Conservation (phyloP, 1,139 yeast species). For the Suhomyces yuchorum region DNA sequence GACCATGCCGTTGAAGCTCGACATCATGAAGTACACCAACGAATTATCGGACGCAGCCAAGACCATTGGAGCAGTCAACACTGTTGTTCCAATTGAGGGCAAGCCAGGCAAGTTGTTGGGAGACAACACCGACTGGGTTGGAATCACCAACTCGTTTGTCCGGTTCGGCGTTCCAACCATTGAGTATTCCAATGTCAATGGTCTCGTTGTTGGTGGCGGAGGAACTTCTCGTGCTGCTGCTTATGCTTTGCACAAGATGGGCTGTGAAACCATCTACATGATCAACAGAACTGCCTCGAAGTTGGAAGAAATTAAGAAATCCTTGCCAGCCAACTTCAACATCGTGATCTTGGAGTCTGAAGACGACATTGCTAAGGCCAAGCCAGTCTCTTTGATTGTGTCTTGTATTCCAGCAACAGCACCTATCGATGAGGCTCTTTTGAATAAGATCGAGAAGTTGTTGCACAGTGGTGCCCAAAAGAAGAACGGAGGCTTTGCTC, state of each 20-base stretch:
- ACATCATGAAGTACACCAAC: conserved; percentile 65
- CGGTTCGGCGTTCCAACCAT: conserved; percentile 60
- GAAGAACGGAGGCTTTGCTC: conserved; percentile 38
- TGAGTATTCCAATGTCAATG: conserved; percentile 41
- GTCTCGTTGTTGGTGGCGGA: conserved; percentile 91
- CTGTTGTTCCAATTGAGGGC: conserved; percentile 60
- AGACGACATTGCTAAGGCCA: conserved; percentile 44
- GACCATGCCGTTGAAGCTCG: conserved; percentile 86
- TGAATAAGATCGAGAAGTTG: conserved; percentile 48
- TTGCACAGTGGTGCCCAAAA: conserved; percentile 42
- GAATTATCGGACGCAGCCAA: conserved; percentile 73
- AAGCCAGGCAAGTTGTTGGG: conserved; percentile 62
- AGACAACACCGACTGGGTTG: conserved; percentile 96
- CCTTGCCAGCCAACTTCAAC: conserved; percentile 64
- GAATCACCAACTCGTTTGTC: conserved; percentile 70
- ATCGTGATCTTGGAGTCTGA: conserved; percentile 58
- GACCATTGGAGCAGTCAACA: conserved; percentile 89
- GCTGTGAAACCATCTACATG: conserved; percentile 75
- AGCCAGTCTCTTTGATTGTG: conserved; percentile 62
- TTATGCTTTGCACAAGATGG: conserved; percentile 78
- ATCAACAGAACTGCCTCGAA: conserved; percentile 78
- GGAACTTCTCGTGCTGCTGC: conserved; percentile 97
- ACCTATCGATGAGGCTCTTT: conserved; percentile 60
- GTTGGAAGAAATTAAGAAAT: conserved; percentile 55
- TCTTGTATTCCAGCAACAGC: conserved; percentile 90